Evolutionary conservation across 2,329 filamentous ascomycete species (phyloP).

Genomic region (Whalleya microplaca): DNA sequence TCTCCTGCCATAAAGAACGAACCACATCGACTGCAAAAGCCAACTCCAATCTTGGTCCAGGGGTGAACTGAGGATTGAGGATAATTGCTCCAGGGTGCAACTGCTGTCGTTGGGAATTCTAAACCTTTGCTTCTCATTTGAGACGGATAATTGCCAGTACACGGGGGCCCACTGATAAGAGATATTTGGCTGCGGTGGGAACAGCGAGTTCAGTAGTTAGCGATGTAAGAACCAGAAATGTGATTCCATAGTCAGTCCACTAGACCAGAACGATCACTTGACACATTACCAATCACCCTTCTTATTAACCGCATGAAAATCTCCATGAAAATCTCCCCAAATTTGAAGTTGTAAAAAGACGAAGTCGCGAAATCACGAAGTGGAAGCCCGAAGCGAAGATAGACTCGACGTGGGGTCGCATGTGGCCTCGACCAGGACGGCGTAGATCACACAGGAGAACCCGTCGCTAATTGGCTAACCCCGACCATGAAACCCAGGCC

Average conservation of each 20-base stretch:
- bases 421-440: slow-evolving; percentile 19
- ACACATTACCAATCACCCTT: too few relatives aligned
- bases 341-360: background rate
- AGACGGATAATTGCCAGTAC: too few relatives aligned
- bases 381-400: slow-evolving; percentile 7
- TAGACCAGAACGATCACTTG: too few relatives aligned
- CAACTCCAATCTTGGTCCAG: background rate
- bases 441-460: slow-evolving; percentile 25
- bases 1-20: slow-evolving; percentile 14
- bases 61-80: background rate
- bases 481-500: slow-evolving; percentile 29
- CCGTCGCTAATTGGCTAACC: slow-evolving; percentile 22
- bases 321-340: too few relatives aligned
- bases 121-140: too few relatives aligned
- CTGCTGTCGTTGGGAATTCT: background rate
- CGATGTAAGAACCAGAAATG: too few relatives aligned
- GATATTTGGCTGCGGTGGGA: too few relatives aligned
- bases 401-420: slow-evolving; percentile 11
- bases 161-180: too few relatives aligned
- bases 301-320: too few relatives aligned
- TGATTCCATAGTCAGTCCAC: too few relatives aligned
- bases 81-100: background rate
- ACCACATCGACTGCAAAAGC: background rate
- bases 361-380: slow-evolving; percentile 2
- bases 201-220: too few relatives aligned